Evolutionary conservation across 2,329 filamentous ascomycete genomes (phyloP), one percentile per base, ranked within the genome.

Genomic region (Pseudopithomyces chartarum): DNA sequence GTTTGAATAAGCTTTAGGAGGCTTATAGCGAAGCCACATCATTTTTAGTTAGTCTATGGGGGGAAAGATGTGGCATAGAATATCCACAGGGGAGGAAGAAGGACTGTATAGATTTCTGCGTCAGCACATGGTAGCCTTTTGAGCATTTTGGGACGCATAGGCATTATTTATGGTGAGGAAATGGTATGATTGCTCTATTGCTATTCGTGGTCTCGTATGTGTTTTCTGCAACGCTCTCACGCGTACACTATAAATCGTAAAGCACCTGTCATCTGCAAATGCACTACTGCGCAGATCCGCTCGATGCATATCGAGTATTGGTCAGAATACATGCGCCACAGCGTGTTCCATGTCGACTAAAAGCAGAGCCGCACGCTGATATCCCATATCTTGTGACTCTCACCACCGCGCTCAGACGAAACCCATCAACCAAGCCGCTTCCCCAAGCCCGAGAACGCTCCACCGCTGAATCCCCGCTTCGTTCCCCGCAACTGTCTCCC

Each of bases 381-480:
- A 8, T 29, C 26, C 8, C 26, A 5, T 29, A 8, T 29, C 26
- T 29, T 29, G 26, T 29, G 8, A 29, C 4, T 12, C 19, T 39
- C 43, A 48, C 29, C 20, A 29, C 33, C 20, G 3, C 15, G 13
- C 26, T 34, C n/a, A n/a, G 23, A 20, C 13, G 6, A n/a, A 15
- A 34, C 15, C 42, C 20, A 49, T 62, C 61, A 66, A 39, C 63
- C 66, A 53, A 73, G 56, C 42, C 67, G 66, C 56, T 68, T 64
- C 42, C 71, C 71, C 42, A 67, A 32, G 5, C 66, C 66, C 2
- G 62, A 62, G 20, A 73, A 67, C 12, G 26, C 26, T 29, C 39
- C 40, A 11, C 48, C 47, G 29, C 62, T 63, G 52, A 71, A 68
- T n/a, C 68, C 70, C 46, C 70, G 65, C 69, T 74, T 74, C 20